Evolutionary conservation across 257 asterid genomes (phyloP).

Genomic region (Cordia subcordata): DNA sequence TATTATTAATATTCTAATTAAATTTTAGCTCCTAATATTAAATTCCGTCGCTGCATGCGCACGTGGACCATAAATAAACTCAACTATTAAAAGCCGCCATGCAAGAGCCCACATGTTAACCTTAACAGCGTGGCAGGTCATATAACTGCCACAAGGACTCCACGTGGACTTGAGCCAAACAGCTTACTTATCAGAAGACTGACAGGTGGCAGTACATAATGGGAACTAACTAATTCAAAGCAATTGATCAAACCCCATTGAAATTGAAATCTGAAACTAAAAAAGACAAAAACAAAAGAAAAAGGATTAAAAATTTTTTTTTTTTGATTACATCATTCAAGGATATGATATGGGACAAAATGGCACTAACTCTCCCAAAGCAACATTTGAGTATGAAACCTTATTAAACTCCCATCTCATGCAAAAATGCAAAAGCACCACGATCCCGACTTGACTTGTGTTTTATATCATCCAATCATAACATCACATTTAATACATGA

Average conservation of each 20-base stretch:
- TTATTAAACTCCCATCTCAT: not conserved
- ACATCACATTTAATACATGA: no score
- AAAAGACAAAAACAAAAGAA: no score
- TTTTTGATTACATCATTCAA: constrained; percentile 11
- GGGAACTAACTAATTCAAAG: constrained; percentile 2
- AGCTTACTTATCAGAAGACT: not conserved
- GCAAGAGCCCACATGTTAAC: constrained; percentile 15
- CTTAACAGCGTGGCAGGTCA: constrained; percentile 9
- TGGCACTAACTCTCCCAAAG: constrained; percentile 3
- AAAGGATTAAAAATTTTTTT: not conserved
- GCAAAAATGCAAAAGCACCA: constrained; percentile 1
- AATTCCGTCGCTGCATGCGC: no score
- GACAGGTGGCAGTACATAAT: constrained; percentile 3
- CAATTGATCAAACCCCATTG: constrained; percentile 9
- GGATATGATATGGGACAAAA: constrained; percentile 18
- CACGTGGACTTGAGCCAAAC: not conserved
- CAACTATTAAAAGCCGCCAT: constrained; percentile 1
- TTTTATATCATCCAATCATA: not conserved
- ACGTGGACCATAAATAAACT: not conserved
- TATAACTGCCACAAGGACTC: not conserved
- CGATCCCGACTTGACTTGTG: not conserved
- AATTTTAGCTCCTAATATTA: no score
- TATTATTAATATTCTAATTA: no score
- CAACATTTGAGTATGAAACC: not conserved
- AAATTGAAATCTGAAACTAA: no score